Percentiles rank a stretch among this genome's conserved stretches.
Conservation (phyloP, 2,329 filamentous ascomycete species). For the Rhynchosporium graminicola region DNA sequence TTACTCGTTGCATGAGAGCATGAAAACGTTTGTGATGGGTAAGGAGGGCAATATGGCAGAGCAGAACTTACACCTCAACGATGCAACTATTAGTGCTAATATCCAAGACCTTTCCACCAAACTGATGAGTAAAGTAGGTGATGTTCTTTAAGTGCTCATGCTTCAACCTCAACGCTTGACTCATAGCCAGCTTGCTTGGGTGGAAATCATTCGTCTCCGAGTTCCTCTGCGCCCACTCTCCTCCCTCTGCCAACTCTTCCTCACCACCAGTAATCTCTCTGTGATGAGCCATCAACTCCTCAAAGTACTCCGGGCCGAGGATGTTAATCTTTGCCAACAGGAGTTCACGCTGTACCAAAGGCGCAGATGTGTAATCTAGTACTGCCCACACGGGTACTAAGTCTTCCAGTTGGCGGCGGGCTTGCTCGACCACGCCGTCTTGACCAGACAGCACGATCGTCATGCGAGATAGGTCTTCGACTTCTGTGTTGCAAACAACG, state of each 20-base stretch:
- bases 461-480: conserved; percentile 96
- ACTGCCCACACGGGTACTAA: conserved; percentile 98
- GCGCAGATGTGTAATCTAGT: conserved; percentile 89
- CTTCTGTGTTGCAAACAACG: conserved; percentile 96
- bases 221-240: conserved; percentile 43
- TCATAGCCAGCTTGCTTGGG: conserved; percentile 80
- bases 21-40: neutral
- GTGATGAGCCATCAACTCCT: conserved; percentile 94
- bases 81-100: conserved; percentile 99
- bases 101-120: conserved; percentile 94
- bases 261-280: conserved; percentile 72
- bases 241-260: conserved; percentile 38
- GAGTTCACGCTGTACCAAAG: conserved; percentile 92
- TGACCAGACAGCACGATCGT: conserved; percentile 96
- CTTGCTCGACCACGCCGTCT: conserved; percentile 96
- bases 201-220: conserved; percentile 68
- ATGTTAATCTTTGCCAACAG: conserved; percentile 96
- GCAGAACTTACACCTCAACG: conserved; percentile 79
- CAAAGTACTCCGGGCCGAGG: conserved; percentile 95
- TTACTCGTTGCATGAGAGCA: conserved; percentile 23
- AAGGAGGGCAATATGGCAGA: neutral
- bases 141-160: conserved; percentile 96
- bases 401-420: conserved; percentile 91
- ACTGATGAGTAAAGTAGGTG: conserved; percentile 95
- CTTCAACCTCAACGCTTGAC: conserved; percentile 91